These are phyloP conservation scores for Lachnellula suecica DNA, from an alignment of 2,329 filamentous ascomycete species.

Conservation along the genomic window DNA sequence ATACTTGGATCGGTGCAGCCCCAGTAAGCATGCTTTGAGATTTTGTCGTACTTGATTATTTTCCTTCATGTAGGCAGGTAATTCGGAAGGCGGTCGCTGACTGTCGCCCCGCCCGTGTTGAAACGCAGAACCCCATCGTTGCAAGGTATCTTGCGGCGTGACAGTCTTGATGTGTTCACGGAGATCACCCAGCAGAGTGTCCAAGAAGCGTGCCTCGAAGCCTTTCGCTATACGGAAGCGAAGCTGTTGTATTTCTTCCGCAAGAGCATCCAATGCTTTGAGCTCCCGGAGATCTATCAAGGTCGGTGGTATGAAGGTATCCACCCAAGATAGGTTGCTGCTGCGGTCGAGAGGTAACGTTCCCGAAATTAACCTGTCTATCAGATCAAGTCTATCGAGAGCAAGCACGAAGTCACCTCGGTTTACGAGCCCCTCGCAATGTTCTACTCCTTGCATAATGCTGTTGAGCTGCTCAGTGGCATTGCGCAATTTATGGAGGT, in stretches of 20 bases:
- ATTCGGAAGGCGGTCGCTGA: conserved; percentile 63
- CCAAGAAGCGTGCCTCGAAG: conserved; percentile 79
- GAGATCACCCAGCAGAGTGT: conserved; percentile 75
- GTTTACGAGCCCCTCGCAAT: conserved; percentile 80
- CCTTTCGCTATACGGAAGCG: conserved; percentile 81
- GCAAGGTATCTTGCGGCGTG: conserved; percentile 69
- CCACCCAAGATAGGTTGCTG: no score
- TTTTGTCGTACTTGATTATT: conserved; percentile 67
- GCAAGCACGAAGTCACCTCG: conserved; percentile 80
- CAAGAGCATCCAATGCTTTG: conserved; percentile 77
- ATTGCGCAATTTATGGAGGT: conserved; percentile 77
- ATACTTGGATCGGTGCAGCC: conserved; percentile 76
- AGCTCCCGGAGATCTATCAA: conserved; percentile 74
- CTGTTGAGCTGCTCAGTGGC: conserved; percentile 80
- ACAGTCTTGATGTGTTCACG: conserved; percentile 75
- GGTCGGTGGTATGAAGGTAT: conserved; percentile 22
- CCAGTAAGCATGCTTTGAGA: conserved; percentile 70
- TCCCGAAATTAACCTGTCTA: no score
- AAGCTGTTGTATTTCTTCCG: conserved; percentile 72
- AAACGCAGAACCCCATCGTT: conserved; percentile 80
- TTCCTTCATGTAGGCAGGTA: conserved; percentile 78
- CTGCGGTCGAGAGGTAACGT: no score
- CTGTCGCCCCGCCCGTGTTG: conserved; percentile 69
- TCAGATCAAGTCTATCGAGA: conserved; percentile 72
- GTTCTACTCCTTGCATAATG: conserved; percentile 72